Evolutionary conservation across 2,329 filamentous ascomycete genomes (phyloP), one percentile per base, ranked within the genome.

Genomic region (Penicillium sp.): DNA sequence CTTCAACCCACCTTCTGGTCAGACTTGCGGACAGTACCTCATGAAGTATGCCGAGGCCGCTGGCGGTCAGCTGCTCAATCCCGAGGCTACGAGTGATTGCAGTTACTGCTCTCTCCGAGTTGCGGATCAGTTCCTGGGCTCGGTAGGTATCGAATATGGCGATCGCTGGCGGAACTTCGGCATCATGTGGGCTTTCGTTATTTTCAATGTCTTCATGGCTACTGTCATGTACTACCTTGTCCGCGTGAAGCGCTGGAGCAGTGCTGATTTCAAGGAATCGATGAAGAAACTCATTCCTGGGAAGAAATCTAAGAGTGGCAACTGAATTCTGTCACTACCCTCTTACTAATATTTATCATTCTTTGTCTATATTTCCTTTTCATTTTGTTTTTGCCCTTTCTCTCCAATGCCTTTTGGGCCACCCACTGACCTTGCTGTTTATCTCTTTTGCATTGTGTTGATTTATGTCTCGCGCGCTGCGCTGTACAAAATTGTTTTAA

Each of bases 141-240:
- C 55, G 0, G 77, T 83, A 38, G 72, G 74, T 28, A 79, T 82
- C 26, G 63, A 77, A 52, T 89, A 85, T 65, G 66, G 54, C 9
- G 74, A 88, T 14, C 75, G 84, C 12, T 90, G 87, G 86, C 79
- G 86, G 56, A 87, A 90, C 69, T 87, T 88, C 66, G 87, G 85
- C 0, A 71, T 88, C 28, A 71, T 86, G 44, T 86, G 82, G 77
- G 79, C 75, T 0, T 88, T 81, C 57, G 77, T 86, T 49, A 65
- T 74, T 5, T 84, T 86, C 65, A 86, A 87, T 65, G 67, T 84
- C 10, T 71, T 69, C 28, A 78, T 75, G 0, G 82, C 84, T 1
- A 66, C 85, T 26, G 1, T 61, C 25, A 79, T 42, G 62, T 80
- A 52, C 31, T 71, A 69, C 79, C 78, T 69, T 4, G 64, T 70